Conservation (phyloP, 768 basidiomycete genomes). For the Calocybe indica region DNA sequence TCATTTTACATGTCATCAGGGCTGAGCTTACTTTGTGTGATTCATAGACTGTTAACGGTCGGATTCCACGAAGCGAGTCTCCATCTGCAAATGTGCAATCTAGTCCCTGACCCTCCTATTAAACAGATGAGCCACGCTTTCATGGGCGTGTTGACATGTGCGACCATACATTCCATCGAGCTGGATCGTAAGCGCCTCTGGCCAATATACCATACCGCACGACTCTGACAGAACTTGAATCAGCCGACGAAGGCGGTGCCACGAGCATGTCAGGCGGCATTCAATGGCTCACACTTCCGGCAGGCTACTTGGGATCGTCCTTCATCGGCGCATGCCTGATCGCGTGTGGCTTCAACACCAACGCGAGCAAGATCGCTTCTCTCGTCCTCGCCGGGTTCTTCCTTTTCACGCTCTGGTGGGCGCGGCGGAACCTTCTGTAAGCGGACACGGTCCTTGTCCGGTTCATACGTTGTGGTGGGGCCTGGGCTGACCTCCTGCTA, state of each 20-base stretch:
- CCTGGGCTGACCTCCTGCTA: background rate
- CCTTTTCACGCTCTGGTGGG: slow-evolving; percentile 87
- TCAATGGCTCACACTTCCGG: slow-evolving; percentile 71
- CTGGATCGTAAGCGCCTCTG: slow-evolving; percentile 64
- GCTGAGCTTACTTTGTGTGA: background rate
- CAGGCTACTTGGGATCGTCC: slow-evolving; percentile 79
- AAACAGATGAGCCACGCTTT: slow-evolving; percentile 82
- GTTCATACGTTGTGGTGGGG: background rate
- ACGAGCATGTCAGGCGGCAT: slow-evolving; percentile 88
- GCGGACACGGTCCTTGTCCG: too few relatives aligned
- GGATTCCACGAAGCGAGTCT: slow-evolving; percentile 77
- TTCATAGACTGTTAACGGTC: slow-evolving; percentile 66
- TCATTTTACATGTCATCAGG: background rate
- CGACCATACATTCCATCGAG: slow-evolving; percentile 79
- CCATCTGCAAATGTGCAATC: background rate
- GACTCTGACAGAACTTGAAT: slow-evolving; percentile 7
- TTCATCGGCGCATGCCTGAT: slow-evolving; percentile 86
- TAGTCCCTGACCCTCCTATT: slow-evolving; percentile 1
- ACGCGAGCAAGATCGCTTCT: slow-evolving; percentile 81
- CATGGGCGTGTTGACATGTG: slow-evolving; percentile 76
- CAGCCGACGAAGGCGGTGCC: slow-evolving; percentile 84
- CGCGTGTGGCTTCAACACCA: slow-evolving; percentile 83
- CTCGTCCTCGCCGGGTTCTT: slow-evolving; percentile 82
- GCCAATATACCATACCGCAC: background rate
- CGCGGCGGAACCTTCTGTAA: slow-evolving; percentile 66